Conservation (phyloP, 306 rosid species). For the barrel medic (Medicago truncatula) region DNA sequence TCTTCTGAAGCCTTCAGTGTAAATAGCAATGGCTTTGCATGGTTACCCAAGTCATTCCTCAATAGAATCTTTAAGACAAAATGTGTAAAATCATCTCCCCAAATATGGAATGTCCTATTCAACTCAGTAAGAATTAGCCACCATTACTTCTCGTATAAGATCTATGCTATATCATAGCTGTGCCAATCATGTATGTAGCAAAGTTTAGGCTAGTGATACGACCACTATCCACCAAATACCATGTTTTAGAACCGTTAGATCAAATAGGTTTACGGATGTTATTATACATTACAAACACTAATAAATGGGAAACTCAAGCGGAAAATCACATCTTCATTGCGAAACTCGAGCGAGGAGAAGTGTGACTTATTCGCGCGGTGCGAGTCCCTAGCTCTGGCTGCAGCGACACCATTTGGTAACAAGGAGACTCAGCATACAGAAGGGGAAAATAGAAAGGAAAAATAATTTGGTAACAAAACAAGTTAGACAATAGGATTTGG, state of each 20-base stretch:
- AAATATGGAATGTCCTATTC: conserved; percentile 43
- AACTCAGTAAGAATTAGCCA: conserved; percentile 14
- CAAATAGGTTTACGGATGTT: no score
- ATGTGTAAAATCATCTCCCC: conserved; percentile 45
- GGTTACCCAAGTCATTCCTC: conserved; percentile 42
- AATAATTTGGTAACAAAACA: not conserved
- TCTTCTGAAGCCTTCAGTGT: conserved; percentile 47
- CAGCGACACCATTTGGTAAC: not conserved
- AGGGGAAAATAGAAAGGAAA: not conserved
- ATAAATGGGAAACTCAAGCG: no score
- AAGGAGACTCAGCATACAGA: not conserved
- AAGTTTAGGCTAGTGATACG: not conserved
- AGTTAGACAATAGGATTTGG: not conserved
- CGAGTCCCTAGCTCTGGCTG: not conserved
- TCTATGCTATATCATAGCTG: conserved; percentile 19
- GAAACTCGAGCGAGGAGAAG: not conserved
- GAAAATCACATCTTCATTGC: not conserved
- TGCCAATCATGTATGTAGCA: conserved; percentile 32
- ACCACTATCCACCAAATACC: not conserved
- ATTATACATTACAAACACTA: no score
- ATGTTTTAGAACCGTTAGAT: not conserved
- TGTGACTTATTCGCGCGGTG: not conserved
- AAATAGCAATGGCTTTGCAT: conserved; percentile 47
- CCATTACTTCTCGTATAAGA: conserved; percentile 22
- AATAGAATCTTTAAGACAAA: conserved; percentile 37